phyloP scores from a whole-genome alignment of 140 eudicot species.

The Stevia rebaudiana region DNA sequence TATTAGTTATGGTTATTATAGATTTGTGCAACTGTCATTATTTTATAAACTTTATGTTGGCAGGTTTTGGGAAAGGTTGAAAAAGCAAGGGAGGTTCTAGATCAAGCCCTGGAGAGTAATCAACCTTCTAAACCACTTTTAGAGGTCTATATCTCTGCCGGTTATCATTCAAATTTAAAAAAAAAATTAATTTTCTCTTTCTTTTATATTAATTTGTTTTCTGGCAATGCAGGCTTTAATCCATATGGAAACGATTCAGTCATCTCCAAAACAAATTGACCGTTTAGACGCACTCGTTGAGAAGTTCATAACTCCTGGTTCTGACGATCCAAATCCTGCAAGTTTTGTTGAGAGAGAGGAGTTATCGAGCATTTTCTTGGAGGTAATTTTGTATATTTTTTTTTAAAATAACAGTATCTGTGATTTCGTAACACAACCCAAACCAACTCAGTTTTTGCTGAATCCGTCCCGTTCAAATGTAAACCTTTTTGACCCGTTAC shows the following conservation, averaged over 20 bases:
- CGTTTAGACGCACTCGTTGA: conserved; percentile 72
- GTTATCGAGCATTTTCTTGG: conserved; percentile 81
- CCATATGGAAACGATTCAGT: conserved; percentile 73
- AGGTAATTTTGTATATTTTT: conserved; percentile 38
- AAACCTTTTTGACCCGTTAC: neutral
- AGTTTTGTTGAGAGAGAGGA: conserved; percentile 78
- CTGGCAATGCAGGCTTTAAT: conserved; percentile 63
- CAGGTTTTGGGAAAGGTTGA: conserved; percentile 78
- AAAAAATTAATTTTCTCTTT: neutral
- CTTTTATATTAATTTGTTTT: conserved; percentile 1
- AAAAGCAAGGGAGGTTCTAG: conserved; percentile 84
- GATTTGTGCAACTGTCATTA: neutral
- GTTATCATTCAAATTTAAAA: neutral
- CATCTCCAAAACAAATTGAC: conserved; percentile 69
- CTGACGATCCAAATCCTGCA: conserved; percentile 51
- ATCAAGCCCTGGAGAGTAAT: conserved; percentile 59
- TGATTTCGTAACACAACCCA: neutral
- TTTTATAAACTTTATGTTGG: neutral
- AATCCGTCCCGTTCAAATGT: neutral
- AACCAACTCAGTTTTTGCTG: neutral
- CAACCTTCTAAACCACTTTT: conserved; percentile 82
- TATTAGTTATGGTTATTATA: neutral
- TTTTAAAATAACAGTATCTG: neutral
- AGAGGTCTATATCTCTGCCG: conserved; percentile 54
- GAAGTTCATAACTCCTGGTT: conserved; percentile 55